Conservation (phyloP, 1,284 basidiomycete species). For the Cryptococcus maquisensis region DNA sequence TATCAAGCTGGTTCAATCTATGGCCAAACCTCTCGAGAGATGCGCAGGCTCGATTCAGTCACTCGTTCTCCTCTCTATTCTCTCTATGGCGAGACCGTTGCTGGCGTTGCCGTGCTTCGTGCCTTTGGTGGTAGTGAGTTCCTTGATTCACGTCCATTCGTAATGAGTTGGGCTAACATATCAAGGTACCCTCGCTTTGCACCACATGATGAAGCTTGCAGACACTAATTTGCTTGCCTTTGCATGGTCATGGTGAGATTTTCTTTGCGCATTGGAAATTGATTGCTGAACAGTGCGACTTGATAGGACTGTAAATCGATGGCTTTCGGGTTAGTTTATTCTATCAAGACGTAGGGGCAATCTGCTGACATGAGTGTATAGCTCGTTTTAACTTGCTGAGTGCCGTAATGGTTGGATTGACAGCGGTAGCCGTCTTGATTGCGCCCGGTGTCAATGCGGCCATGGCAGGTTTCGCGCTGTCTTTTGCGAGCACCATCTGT, state of each 20-base stretch:
- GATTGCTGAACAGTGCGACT: neutral
- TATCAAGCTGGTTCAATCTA: conserved; percentile 61
- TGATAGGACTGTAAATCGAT: conserved; percentile 42
- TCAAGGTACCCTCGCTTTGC: conserved; percentile 67
- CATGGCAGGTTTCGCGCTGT: conserved; percentile 72
- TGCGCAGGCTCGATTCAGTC: conserved; percentile 81
- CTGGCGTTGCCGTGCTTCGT: conserved; percentile 74
- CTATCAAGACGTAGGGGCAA: neutral
- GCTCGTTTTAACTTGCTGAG: conserved; percentile 76
- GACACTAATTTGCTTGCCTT: conserved; percentile 75
- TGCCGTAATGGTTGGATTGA: conserved; percentile 65
- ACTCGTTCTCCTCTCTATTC: conserved; percentile 88
- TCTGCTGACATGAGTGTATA: neutral
- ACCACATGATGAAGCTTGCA: conserved; percentile 77
- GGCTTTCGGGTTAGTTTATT: conserved; percentile 37
- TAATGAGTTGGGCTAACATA: neutral
- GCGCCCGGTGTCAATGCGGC: conserved; percentile 69
- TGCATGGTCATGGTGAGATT: conserved; percentile 79
- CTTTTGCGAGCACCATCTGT: conserved; percentile 72
- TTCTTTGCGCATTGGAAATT: neutral
- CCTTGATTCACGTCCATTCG: neutral
- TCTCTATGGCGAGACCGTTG: conserved; percentile 84
- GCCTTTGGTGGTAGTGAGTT: conserved; percentile 62
- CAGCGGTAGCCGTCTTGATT: conserved; percentile 64
- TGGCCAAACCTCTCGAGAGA: conserved; percentile 80